phyloP scores from a whole-genome alignment of 768 basidiomycete species.

The Mycena latifolia region DNA sequence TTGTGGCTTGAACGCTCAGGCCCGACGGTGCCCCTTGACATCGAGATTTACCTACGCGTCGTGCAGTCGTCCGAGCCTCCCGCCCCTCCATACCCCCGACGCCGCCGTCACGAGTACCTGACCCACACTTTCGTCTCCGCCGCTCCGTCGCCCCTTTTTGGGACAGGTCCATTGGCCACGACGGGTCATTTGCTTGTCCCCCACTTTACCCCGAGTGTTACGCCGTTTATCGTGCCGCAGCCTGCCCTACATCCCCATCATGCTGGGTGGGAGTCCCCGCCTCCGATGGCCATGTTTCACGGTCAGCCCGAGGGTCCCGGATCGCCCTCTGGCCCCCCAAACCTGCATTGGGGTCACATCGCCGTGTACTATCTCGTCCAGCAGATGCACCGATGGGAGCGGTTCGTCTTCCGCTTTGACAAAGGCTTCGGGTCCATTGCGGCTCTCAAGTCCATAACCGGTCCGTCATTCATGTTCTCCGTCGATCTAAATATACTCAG shows the following conservation, averaged over 20 bases:
- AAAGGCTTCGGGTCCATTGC: conserved; percentile 80
- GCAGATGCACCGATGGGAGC: conserved; percentile 86
- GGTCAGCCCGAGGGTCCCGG: conserved; percentile 37
- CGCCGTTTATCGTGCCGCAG: conserved; percentile 62
- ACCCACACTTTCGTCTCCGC: conserved; percentile 50
- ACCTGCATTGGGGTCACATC: conserved; percentile 84
- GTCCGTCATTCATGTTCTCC: conserved; percentile 52
- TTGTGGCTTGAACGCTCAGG: conserved; percentile 89
- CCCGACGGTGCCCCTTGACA: conserved; percentile 75
- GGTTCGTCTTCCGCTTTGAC: conserved; percentile 85
- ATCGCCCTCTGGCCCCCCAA: conserved; percentile 48
- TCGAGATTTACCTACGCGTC: conserved; percentile 82
- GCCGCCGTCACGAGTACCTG: conserved; percentile 44
- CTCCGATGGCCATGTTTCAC: conserved; percentile 40
- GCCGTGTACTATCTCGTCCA: conserved; percentile 83
- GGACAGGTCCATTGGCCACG: conserved; percentile 21
- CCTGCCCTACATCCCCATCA: conserved; percentile 52
- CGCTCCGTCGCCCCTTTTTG: conserved; percentile 43
- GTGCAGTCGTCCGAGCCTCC: conserved; percentile 44
- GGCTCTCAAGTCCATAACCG: conserved; percentile 79
- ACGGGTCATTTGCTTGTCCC: conserved; percentile 47
- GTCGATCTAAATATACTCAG: conserved; percentile 12
- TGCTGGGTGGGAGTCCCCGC: conserved; percentile 53
- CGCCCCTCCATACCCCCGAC: conserved; percentile 46
- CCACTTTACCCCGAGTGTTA: conserved; percentile 51